Evolutionary conservation across 2,329 filamentous ascomycete genomes (phyloP).

Genomic region (Cladosporium oxysporum): DNA sequence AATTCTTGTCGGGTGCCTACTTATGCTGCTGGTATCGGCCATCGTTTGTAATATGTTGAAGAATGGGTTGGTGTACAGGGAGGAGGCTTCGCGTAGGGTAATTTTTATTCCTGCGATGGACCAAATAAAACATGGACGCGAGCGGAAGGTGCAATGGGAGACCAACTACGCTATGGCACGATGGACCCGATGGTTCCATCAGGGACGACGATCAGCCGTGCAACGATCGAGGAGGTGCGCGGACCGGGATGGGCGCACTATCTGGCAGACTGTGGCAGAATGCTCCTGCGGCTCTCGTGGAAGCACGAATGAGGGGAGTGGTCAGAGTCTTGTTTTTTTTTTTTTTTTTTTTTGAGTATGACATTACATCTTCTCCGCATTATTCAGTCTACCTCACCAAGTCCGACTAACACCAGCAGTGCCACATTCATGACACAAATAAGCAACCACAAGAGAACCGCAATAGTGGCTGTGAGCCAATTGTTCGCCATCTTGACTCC

Average conservation of each 20-base stretch:
- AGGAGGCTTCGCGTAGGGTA: not conserved
- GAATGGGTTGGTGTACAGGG: not conserved
- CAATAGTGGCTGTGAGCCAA: constrained; percentile 62
- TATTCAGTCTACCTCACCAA: constrained; percentile 45
- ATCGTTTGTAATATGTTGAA: not conserved
- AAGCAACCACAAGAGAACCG: constrained; percentile 67
- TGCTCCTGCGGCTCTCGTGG: not conserved
- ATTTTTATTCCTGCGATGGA: not conserved
- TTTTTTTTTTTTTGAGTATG: not conserved
- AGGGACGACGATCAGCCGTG: not conserved
- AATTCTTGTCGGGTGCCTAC: not conserved
- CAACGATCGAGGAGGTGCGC: not conserved
- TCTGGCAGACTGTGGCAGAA: not conserved
- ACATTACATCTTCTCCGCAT: not conserved
- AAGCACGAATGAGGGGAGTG: not conserved
- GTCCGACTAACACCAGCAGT: constrained; percentile 64
- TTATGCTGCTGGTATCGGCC: not conserved
- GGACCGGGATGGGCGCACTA: not conserved
- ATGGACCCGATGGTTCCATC: not conserved
- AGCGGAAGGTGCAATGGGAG: not conserved
- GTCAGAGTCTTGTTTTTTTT: not conserved
- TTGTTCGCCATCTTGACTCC: constrained; percentile 68
- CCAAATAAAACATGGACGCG: not conserved
- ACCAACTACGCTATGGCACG: not conserved
- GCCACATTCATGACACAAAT: constrained; percentile 81